Percentiles rank a stretch among this genome's conserved stretches.
Evolutionary conservation across 2,329 filamentous ascomycete genomes (phyloP).

Genomic region (Ilyonectria mors-panacis): DNA sequence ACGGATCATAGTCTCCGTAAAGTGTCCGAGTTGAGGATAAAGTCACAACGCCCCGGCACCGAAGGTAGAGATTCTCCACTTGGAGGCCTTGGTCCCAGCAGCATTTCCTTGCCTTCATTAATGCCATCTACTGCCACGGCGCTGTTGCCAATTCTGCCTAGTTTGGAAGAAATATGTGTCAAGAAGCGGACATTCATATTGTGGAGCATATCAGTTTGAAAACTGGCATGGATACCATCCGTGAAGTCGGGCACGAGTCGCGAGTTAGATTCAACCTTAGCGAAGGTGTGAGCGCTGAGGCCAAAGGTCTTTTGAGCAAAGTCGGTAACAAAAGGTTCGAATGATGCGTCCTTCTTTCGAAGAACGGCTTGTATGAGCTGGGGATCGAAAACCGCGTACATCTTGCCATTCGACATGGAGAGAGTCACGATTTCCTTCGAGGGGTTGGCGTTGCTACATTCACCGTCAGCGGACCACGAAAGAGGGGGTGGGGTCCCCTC

Average conservation of each 20-base stretch:
- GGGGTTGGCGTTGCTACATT: constrained; percentile 43
- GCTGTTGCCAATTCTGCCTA: constrained; percentile 31
- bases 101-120: constrained; percentile 33
- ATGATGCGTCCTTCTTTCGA: constrained; percentile 57
- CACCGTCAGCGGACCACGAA: background rate
- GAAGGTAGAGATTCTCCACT: constrained; percentile 56
- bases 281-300: constrained; percentile 50
- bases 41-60: constrained; percentile 56
- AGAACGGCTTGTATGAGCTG: constrained; percentile 56
- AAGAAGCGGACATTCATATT: constrained; percentile 43
- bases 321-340: constrained; percentile 58
- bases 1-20: constrained; percentile 61
- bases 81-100: constrained; percentile 40
- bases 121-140: constrained; percentile 3
- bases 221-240: constrained; percentile 52
- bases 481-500: background rate
- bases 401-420: constrained; percentile 59
- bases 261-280: constrained; percentile 35
- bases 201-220: constrained; percentile 54
- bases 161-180: constrained; percentile 27
- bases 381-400: constrained; percentile 62
- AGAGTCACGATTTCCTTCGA: constrained; percentile 58
- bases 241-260: constrained; percentile 46
- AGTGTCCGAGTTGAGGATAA: constrained; percentile 57
- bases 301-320: constrained; percentile 57